A percentile compares a stretch with the other conserved stretches of the same genome.
Conservation (phyloP, 2,329 filamentous ascomycete species). For the Sphaerulina populicola region DNA sequence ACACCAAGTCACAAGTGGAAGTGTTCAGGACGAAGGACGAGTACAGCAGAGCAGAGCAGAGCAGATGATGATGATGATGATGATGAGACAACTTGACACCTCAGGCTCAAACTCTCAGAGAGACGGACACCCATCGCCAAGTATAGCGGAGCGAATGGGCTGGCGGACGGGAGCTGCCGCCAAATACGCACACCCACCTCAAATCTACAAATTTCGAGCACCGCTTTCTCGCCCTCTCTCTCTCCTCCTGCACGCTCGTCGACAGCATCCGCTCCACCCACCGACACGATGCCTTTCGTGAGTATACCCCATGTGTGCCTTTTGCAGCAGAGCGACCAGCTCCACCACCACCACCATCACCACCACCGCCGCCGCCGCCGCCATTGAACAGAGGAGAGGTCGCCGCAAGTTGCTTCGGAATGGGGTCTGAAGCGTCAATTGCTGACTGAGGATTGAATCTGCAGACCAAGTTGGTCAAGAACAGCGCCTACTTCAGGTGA, state of each 20-base stretch:
- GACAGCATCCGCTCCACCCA: constrained; percentile 5
- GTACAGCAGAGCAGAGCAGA: too few species aligned
- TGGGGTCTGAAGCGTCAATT: constrained; percentile 95
- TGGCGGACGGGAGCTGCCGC: not conserved
- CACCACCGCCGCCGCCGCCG: not conserved
- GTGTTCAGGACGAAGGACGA: too few species aligned
- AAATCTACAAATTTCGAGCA: not conserved
- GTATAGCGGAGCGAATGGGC: not conserved
- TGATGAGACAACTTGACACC: too few species aligned
- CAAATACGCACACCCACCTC: not conserved
- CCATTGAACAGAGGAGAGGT: constrained; percentile 45
- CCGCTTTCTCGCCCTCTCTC: not conserved
- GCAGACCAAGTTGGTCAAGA: constrained; percentile 19
- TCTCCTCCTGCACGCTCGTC: constrained; percentile 3
- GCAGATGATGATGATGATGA: too few species aligned
- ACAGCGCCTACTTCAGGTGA: constrained; percentile 8
- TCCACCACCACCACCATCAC: too few species aligned
- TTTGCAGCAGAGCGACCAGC: too few species aligned
- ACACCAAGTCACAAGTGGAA: too few species aligned
- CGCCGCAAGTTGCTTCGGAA: constrained; percentile 99
- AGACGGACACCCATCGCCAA: constrained; percentile 2
- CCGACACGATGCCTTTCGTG: constrained; percentile 40
- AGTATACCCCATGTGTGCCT: constrained; percentile 1
- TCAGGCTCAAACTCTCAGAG: too few species aligned
- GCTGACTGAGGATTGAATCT: constrained; percentile 77